Conservation (phyloP, 2,329 filamentous ascomycete genomes). For the Monosporascus sp. region DNA sequence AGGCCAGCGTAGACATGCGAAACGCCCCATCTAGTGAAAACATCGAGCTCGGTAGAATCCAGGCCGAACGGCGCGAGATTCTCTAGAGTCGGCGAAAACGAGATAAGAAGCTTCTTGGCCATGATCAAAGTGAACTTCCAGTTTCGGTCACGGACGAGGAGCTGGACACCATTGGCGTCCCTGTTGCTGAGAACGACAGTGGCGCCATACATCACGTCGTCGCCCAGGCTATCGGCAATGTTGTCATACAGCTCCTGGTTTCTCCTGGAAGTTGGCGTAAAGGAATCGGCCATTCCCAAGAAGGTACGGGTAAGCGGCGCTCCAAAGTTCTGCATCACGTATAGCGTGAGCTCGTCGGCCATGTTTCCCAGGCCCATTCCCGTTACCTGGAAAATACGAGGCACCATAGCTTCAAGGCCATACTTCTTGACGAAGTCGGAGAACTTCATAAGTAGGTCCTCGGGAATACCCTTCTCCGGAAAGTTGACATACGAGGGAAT, state of each 20-base stretch:
- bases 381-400: constrained; percentile 33
- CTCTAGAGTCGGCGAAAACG: constrained; percentile 27
- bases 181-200: constrained; percentile 27
- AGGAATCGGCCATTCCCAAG: constrained; percentile 21
- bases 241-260: constrained; percentile 36
- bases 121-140: constrained; percentile 21
- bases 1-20: constrained; percentile 27
- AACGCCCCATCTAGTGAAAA: constrained; percentile 29
- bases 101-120: constrained; percentile 29
- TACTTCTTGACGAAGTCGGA: constrained; percentile 43
- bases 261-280: constrained; percentile 27
- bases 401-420: constrained; percentile 34
- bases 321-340: constrained; percentile 37
- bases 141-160: constrained; percentile 22
- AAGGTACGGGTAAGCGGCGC: constrained; percentile 29
- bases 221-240: constrained; percentile 27
- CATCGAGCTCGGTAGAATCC: constrained; percentile 20
- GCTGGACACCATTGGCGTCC: constrained; percentile 18
- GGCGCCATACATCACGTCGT: constrained; percentile 31
- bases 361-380: constrained; percentile 40
- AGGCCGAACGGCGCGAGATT: constrained; percentile 28
- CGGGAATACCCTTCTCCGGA: constrained; percentile 36
- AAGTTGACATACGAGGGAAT: constrained; percentile 33
- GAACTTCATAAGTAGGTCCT: constrained; percentile 41
- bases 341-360: constrained; percentile 35